Base-by-base conservation (phyloP, 306 rosid species). In the Phaseolus lunatus region DNA sequence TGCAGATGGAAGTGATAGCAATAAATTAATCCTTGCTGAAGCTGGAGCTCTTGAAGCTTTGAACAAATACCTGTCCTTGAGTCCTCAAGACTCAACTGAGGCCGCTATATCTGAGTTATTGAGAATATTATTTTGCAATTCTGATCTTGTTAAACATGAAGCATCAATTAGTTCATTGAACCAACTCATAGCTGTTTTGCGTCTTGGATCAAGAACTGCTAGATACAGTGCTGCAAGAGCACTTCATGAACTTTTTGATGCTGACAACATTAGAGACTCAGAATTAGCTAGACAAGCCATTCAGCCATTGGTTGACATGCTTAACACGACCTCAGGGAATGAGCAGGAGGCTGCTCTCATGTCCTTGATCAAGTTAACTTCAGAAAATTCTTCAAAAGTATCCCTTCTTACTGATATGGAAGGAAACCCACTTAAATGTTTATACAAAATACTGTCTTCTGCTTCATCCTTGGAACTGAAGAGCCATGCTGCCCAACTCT, bases 21-120 rank as follows among this genome's bases (percentile, higher is more conserved):
- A 92, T 69, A 95, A 95, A 86, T 81, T 84, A 84, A 75, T 92
- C 64, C 85, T 95, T 87, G 97, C 97, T 57, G 98, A 95, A 89
- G 95, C 97, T 75, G 97, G 98, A 71, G 97, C 88, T 86, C 80
- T 95, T 70, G 97, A 95, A 72, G 96, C 97, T 85, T 86, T 95
- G 89, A 92, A 91, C 68, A 95, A 90, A 76, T 95, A 95, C 88
- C 91, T 95, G 43, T 95, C 98, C 83, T 83, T 95, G 90, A 92
- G 98, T 85, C 98, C 98, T 75, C 98, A 95, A 84, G 97, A 90
- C 47, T 89, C 97, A 19, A 92, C 96, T 26, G 98, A 95, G 87
- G 88, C 95, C 16, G 77, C 85, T 66, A 90, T 95, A 83, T 78
- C 97, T 33, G 98, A 95, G 79, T 83, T 95, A 47, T 73, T 95